Evolutionary conservation across 495 filamentous ascomycete species (phyloP).

Genomic region (Aspergillus incahuasiensis): DNA sequence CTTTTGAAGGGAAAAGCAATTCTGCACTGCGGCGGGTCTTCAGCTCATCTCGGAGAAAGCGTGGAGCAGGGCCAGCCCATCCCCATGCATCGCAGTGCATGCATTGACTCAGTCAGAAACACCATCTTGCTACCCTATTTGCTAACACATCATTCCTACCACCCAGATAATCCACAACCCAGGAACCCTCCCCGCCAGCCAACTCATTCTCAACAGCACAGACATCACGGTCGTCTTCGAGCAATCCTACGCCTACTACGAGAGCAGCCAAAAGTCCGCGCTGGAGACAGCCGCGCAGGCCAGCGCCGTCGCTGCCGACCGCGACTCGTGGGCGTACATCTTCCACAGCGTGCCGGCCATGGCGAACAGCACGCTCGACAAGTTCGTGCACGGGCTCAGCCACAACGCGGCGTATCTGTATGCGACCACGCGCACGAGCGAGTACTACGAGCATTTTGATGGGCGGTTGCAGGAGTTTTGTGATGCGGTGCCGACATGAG

Average conservation of each 20-base stretch:
- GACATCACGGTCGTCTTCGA: conserved; percentile 15
- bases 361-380: conserved; percentile 2
- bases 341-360: conserved; percentile 11
- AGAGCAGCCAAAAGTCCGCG: background rate
- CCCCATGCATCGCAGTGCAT: background rate
- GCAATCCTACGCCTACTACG: conserved; percentile 9
- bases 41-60: no score
- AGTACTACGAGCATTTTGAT: conserved; percentile 15
- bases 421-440: background rate
- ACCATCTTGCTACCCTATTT: no score
- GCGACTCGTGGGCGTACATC: conserved; percentile 11
- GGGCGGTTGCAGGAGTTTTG: conserved; percentile 3
- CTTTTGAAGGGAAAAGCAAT: background rate
- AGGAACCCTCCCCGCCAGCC: conserved; percentile 12
- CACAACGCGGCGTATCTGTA: conserved; percentile 12
- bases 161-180: conserved; percentile 16
- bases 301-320: background rate
- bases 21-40: no score
- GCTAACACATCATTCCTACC: no score
- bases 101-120: background rate
- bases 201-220: conserved; percentile 3
- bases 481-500: conserved; percentile 8
- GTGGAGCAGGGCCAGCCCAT: no score
- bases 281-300: background rate
- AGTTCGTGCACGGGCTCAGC: conserved; percentile 9